A percentile compares a stretch with the other conserved stretches of the same genome.
These are phyloP conservation scores for Iris macrosiphon DNA, from an alignment of 106 monocot species.

Conservation along the genomic window DNA sequence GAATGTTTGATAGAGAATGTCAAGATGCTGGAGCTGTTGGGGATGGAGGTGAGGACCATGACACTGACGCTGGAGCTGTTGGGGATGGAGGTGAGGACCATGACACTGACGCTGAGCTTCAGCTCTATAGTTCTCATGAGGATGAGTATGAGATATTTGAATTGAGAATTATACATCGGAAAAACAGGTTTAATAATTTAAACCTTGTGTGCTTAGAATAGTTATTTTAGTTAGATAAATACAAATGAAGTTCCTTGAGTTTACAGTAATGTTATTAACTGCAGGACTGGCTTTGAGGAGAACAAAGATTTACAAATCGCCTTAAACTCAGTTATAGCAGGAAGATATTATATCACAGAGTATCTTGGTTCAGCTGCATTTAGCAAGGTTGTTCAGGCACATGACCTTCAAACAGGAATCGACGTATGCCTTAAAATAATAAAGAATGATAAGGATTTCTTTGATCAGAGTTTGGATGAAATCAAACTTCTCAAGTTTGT, in stretches of 20 bases:
- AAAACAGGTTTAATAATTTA: slow-evolving; percentile 54
- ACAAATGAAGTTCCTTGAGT: slow-evolving; percentile 8
- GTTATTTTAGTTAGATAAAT: slow-evolving; percentile 3
- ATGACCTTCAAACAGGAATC: slow-evolving; percentile 70
- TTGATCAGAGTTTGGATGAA: slow-evolving; percentile 98
- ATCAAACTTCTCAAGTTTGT: slow-evolving; percentile 94
- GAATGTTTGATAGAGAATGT: slow-evolving; percentile 12
- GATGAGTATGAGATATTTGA: slow-evolving; percentile 80
- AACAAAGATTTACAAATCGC: slow-evolving; percentile 83
- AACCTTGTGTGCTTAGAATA: neutral
- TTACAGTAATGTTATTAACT: too few species aligned
- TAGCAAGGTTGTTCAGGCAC: slow-evolving; percentile 95
- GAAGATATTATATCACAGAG: slow-evolving; percentile 89
- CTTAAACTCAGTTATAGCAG: slow-evolving; percentile 74
- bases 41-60: slow-evolving; percentile 26
- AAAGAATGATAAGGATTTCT: slow-evolving; percentile 97
- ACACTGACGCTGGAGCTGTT: slow-evolving; percentile 6
- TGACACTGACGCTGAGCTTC: slow-evolving; percentile 24
- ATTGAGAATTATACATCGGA: slow-evolving; percentile 81
- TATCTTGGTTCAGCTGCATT: slow-evolving; percentile 94
- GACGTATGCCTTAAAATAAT: slow-evolving; percentile 95
- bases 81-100: slow-evolving; percentile 24
- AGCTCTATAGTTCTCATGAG: slow-evolving; percentile 25
- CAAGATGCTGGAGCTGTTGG: slow-evolving; percentile 13
- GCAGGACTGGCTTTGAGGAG: slow-evolving; percentile 96